Evolutionary conservation across 148 eudicot genomes (phyloP).

Genomic region (Cornus kousa): DNA sequence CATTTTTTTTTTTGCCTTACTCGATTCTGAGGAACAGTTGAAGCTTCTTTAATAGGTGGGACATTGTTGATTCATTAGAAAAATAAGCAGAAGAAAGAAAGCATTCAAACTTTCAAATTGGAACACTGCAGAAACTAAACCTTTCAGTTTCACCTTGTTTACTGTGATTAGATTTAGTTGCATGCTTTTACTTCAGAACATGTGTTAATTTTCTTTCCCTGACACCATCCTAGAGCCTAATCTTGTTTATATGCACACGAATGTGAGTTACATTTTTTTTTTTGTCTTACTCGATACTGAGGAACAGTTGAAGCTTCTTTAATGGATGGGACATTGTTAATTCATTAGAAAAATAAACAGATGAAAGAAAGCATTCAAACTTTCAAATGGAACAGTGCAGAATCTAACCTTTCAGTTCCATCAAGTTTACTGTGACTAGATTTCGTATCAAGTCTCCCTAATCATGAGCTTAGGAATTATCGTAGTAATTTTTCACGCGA

Average conservation of each 20-base stretch:
- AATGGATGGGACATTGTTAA: no score
- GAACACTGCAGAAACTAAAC: no score
- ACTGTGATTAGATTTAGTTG: no score
- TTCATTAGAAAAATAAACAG: no score
- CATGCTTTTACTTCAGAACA: neutral
- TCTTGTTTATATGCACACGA: neutral
- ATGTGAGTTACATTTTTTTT: no score
- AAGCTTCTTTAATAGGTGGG: neutral
- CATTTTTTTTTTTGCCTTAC: no score
- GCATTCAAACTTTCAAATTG: neutral
- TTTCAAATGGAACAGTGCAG: neutral
- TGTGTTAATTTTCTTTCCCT: neutral
- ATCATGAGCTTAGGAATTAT: constrained; percentile 25
- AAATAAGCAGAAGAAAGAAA: neutral
- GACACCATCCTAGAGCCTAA: neutral
- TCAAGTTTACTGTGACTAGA: neutral
- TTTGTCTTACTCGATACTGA: neutral
- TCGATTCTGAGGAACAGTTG: neutral
- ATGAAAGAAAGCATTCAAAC: no score
- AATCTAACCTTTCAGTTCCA: neutral
- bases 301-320: no score
- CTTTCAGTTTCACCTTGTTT: no score
- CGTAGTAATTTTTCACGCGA: constrained; percentile 11
- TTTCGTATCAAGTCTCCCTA: neutral
- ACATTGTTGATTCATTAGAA: neutral